phyloP scores from a whole-genome alignment of 2,329 filamentous ascomycete genomes.

The Exophiala calicioides region DNA sequence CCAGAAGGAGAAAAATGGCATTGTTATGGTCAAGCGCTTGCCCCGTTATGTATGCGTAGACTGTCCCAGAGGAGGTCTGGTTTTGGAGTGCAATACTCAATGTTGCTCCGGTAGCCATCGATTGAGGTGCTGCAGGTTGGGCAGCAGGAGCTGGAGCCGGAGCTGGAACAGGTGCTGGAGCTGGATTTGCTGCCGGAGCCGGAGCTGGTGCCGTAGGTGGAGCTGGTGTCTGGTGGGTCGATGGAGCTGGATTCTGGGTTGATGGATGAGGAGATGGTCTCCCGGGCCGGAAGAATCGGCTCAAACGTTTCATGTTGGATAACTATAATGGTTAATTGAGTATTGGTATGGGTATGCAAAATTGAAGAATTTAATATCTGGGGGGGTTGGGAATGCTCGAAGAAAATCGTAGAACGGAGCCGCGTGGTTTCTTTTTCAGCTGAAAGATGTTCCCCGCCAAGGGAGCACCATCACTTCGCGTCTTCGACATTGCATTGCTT shows the following conservation, averaged over 20 bases:
- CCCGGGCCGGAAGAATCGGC: too few species aligned
- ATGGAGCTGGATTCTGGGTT: too few species aligned
- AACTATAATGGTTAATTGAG: too few species aligned
- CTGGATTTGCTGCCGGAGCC: too few species aligned
- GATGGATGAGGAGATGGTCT: constrained; percentile 5
- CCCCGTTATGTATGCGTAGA: constrained; percentile 73
- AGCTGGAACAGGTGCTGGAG: constrained; percentile 7
- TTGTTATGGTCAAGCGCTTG: constrained; percentile 61
- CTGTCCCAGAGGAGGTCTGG: constrained; percentile 60
- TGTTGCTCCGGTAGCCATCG: constrained; percentile 39
- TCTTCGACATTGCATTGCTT: too few species aligned
- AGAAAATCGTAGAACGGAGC: too few species aligned
- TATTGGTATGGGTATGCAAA: too few species aligned
- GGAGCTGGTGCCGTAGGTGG: too few species aligned
- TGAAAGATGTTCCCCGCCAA: neutral
- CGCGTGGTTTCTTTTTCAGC: too few species aligned
- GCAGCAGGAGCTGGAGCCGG: constrained; percentile 3
- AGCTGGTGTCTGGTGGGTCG: too few species aligned
- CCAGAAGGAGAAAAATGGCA: constrained; percentile 61
- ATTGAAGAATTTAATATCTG: constrained; percentile 2
- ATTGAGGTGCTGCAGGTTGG: constrained; percentile 1
- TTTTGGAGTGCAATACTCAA: constrained; percentile 66
- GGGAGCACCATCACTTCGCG: constrained; percentile 5
- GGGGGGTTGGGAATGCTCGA: constrained; percentile 6
- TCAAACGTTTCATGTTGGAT: too few species aligned